These are phyloP conservation scores for Rutstroemia sp. DNA, from an alignment of 2,329 filamentous ascomycete genomes.

Conservation along the genomic window DNA sequence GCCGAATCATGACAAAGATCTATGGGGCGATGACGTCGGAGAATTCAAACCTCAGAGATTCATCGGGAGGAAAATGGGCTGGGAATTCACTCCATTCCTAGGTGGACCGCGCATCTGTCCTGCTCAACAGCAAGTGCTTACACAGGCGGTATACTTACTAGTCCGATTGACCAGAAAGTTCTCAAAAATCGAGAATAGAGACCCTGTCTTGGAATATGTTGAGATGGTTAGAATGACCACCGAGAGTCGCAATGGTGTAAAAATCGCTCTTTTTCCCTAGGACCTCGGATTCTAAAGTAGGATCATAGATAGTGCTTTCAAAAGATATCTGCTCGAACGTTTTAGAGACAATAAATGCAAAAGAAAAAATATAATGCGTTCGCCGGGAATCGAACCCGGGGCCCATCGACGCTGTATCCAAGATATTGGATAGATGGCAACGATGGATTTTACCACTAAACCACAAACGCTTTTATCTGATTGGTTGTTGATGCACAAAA, in stretches of 20 bases:
- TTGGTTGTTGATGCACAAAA: neutral
- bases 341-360: neutral
- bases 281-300: neutral
- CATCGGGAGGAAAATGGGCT: constrained; percentile 35
- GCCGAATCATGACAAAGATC: constrained; percentile 26
- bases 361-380: neutral
- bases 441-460: constrained; percentile 14
- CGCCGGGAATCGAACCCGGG: constrained; percentile 2
- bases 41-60: constrained; percentile 29
- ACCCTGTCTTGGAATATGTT: constrained; percentile 11
- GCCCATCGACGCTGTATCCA: neutral
- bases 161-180: constrained; percentile 26
- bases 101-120: constrained; percentile 29
- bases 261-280: constrained; percentile 2
- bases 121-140: constrained; percentile 30
- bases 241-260: constrained; percentile 7
- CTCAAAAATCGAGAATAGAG: constrained; percentile 23
- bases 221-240: neutral
- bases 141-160: constrained; percentile 16
- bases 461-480: constrained; percentile 10
- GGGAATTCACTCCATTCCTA: constrained; percentile 30
- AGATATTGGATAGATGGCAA: constrained; percentile 6
- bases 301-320: no score
- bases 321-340: no score
- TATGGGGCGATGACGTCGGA: constrained; percentile 29